Conservation (phyloP, 208 protist genomes). For the Porcisia deanei region DNA sequence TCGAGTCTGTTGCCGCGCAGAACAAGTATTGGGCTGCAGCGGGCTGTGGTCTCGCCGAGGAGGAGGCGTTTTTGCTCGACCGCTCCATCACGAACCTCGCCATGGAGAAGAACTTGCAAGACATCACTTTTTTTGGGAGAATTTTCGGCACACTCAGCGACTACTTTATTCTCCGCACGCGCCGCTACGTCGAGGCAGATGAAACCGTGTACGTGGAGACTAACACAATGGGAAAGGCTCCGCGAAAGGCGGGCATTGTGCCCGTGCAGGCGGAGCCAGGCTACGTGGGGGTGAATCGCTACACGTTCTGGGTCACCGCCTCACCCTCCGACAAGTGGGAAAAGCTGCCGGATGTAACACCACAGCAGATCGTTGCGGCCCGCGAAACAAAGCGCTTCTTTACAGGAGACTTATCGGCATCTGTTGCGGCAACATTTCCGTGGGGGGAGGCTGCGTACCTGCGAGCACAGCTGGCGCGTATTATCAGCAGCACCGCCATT, state of each 20-base stretch:
- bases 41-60: conserved; percentile 77
- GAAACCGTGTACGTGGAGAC: conserved; percentile 87
- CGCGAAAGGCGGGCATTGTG: conserved; percentile 81
- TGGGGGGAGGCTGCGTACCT: conserved; percentile 92
- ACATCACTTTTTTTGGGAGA: conserved; percentile 91
- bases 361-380: conserved; percentile 91
- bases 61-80: conserved; percentile 89
- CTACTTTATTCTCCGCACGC: conserved; percentile 86
- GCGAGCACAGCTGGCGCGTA: conserved; percentile 94
- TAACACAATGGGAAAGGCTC: conserved; percentile 89
- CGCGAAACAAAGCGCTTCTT: conserved; percentile 89
- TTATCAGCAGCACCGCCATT: conserved; percentile 88
- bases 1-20: conserved; percentile 66
- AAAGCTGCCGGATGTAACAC: conserved; percentile 92
- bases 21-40: conserved; percentile 78
- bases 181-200: conserved; percentile 66
- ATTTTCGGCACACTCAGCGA: conserved; percentile 84
- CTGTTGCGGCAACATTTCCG: conserved; percentile 86
- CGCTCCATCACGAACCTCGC: conserved; percentile 89
- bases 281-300: conserved; percentile 85
- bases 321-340: conserved; percentile 75
- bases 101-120: conserved; percentile 82
- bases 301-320: conserved; percentile 92
- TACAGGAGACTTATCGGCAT: conserved; percentile 87
- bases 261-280: conserved; percentile 83